These are phyloP conservation scores for Aspergillus versicolor DNA, from an alignment of 2,329 filamentous ascomycete genomes.

Conservation along the genomic window DNA sequence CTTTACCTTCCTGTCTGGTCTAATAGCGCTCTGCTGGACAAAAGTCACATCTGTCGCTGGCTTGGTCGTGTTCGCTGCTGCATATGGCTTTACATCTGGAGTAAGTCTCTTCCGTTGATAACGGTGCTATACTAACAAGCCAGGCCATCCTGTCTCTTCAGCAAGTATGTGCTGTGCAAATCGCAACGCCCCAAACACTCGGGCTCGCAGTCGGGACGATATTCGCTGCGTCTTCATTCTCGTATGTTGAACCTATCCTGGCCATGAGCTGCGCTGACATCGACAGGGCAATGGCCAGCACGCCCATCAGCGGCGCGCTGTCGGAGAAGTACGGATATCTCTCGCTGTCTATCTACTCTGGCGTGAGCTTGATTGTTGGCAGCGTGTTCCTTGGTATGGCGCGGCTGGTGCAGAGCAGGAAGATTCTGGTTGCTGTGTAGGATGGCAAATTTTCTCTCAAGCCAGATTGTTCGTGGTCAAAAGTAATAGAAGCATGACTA, in stretches of 20 bases:
- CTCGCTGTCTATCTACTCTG: conserved; percentile 41
- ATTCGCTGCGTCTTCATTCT: conserved; percentile 43
- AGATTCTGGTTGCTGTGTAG: conserved; percentile 16
- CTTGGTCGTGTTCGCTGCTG: conserved; percentile 45
- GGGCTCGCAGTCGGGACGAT: conserved; percentile 46
- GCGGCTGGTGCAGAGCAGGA: conserved; percentile 18
- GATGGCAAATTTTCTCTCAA: background rate
- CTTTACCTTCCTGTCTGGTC: conserved; percentile 31
- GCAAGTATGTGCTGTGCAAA: conserved; percentile 45
- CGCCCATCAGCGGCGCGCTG: conserved; percentile 45
- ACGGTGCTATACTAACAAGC: background rate
- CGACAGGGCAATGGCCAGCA: conserved; percentile 40
- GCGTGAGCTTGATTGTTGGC: conserved; percentile 32
- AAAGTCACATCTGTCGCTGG: conserved; percentile 43
- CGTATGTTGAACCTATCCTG: conserved; percentile 31
- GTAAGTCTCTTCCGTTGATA: conserved; percentile 21
- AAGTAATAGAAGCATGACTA: too few species aligned
- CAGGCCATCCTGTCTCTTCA: conserved; percentile 51
- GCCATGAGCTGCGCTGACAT: background rate
- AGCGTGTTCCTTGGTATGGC: conserved; percentile 25
- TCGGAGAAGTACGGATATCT: conserved; percentile 42
- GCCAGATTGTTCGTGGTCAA: too few species aligned
- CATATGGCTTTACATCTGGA: conserved; percentile 49
- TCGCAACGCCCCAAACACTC: conserved; percentile 39
- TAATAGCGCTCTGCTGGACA: conserved; percentile 49